Evolutionary conservation across 768 basidiomycete species (phyloP), one percentile per base, ranked within the genome.

Genomic region (Lactarius tabidus): DNA sequence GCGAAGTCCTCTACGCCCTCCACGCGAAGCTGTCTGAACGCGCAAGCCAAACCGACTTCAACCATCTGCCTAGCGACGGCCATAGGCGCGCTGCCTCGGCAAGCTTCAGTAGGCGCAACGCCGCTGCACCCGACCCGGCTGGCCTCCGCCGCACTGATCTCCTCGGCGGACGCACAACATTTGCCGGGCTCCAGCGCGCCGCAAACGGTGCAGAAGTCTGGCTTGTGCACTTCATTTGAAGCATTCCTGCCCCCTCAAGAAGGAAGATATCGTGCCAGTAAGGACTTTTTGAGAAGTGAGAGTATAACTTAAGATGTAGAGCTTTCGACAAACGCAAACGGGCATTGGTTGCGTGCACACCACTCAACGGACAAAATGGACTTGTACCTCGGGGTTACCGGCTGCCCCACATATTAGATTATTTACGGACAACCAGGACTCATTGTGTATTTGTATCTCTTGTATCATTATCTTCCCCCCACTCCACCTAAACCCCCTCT

Each of bases 101-200:
- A 9, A 66, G 65, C 39, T 62, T 62, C 18, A 38, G 26, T 41
- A 56, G 43, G 28, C 65, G 65, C 57, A 66, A 66, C 60, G 62
- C 57, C 31, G 41, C 38, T 48, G n/a, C 51, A n/a, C 65, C 60
- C 1, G 65, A 66, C 33, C 65, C 65, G 28, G 57, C 57, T 28
- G 65, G 65, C 33, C 57, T 66, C 39, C 60, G 65, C 31, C 65
- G 65, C 51, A 36, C 53, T 58, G 65, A 66, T 54, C 65, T 66
- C 57, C 65, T 66, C 10, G 65, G 65, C 28, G 65, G 65, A 3
- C 51, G 56, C n/a, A 66, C 65, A 1, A 66, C 65, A 9, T 66
- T 66, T 48, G 60, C 65, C 5, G 60, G 65, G 48, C 60, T 66
- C 31, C 65, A 66, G 52, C 65, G 60, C 18, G 65, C 65, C 10